Percentiles rank a stretch among this genome's conserved stretches.
Evolutionary conservation across 2,329 filamentous ascomycete genomes (phyloP).

Genomic region (Penicillium sp.): DNA sequence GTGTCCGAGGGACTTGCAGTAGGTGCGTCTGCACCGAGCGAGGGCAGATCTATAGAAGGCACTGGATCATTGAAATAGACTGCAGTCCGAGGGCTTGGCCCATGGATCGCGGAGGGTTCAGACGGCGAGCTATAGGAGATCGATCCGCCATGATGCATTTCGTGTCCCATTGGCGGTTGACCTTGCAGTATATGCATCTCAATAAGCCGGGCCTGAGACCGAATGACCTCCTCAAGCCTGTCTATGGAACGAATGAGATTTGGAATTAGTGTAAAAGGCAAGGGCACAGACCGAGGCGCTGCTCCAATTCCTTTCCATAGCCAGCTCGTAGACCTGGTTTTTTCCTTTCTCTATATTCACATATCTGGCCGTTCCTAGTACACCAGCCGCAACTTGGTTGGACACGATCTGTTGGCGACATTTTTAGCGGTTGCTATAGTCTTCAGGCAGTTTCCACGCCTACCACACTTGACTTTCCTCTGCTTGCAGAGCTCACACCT

Average conservation of each 20-base stretch:
- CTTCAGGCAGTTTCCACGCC: conserved; percentile 6
- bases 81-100: conserved; percentile 54
- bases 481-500: conserved; percentile 46
- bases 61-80: conserved; percentile 61
- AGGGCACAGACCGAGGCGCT: conserved; percentile 51
- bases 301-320: conserved; percentile 69
- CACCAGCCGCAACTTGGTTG: conserved; percentile 68
- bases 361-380: conserved; percentile 60
- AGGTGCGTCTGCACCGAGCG: conserved; percentile 46
- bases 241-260: conserved; percentile 40
- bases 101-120: conserved; percentile 50
- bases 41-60: conserved; percentile 43
- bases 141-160: conserved; percentile 23
- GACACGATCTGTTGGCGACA: conserved; percentile 42
- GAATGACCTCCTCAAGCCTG: conserved; percentile 62
- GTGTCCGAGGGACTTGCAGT: conserved; percentile 36
- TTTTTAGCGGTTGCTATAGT: not conserved
- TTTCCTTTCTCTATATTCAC: conserved; percentile 66
- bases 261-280: not conserved
- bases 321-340: conserved; percentile 63
- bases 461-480: conserved; percentile 46
- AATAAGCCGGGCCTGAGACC: conserved; percentile 62
- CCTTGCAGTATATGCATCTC: conserved; percentile 51
- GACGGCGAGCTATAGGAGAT: conserved; percentile 46
- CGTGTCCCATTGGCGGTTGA: conserved; percentile 29